These are phyloP conservation scores for Xylona heveae DNA, from an alignment of 495 filamentous ascomycete species.

Conservation along the genomic window DNA sequence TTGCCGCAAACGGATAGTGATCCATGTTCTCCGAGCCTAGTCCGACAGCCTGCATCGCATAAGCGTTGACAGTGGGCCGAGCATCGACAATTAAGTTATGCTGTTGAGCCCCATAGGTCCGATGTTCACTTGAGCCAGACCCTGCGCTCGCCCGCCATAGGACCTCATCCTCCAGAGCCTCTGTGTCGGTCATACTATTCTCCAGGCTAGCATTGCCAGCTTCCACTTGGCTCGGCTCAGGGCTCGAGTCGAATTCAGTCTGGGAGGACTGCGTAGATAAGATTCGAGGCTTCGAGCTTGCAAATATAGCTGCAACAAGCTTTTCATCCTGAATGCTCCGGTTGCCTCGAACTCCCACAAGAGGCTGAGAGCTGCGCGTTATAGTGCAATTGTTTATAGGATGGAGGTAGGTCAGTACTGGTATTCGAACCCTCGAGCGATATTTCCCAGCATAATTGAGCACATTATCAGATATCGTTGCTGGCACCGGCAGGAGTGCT, in stretches of 20 bases:
- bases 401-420: conserved; percentile 78
- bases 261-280: background rate
- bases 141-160: conserved; percentile 19
- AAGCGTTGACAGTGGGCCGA: conserved; percentile 82
- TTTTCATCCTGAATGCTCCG: conserved; percentile 92
- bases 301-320: conserved; percentile 80
- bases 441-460: conserved; percentile 85
- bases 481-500: conserved; percentile 60
- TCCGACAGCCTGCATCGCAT: conserved; percentile 87
- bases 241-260: conserved; percentile 3
- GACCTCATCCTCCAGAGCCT: conserved; percentile 54
- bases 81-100: conserved; percentile 94
- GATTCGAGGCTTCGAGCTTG: conserved; percentile 36
- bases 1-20: conserved; percentile 80
- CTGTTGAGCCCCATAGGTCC: conserved; percentile 82
- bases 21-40: conserved; percentile 96
- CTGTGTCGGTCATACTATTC: conserved; percentile 19
- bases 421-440: conserved; percentile 72
- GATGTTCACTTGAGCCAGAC: conserved; percentile 21
- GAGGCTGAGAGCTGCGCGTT: conserved; percentile 80
- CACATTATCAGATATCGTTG: conserved; percentile 82
- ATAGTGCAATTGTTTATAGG: conserved; percentile 95
- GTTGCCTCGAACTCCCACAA: conserved; percentile 71
- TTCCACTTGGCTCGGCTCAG: conserved; percentile 4
- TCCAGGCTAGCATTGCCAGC: background rate